phyloP scores from a whole-genome alignment of 2,329 filamentous ascomycete genomes.

The Aspergillus tamarii region DNA sequence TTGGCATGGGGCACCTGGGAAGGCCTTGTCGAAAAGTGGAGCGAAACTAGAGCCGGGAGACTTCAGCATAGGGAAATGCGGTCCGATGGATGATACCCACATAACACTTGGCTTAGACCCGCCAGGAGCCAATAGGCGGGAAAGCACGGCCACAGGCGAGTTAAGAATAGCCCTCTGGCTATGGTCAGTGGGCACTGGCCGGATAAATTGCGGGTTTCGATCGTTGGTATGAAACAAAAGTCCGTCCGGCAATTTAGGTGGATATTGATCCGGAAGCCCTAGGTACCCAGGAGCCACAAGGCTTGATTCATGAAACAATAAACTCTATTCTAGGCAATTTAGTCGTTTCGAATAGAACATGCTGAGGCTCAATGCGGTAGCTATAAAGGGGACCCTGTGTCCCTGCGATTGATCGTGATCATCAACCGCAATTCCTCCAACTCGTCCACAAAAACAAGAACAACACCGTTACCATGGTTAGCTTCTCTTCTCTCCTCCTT shows the following conservation, averaged over 20 bases:
- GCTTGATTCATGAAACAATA: background rate
- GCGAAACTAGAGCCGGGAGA: background rate
- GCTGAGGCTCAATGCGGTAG: background rate
- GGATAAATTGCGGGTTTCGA: background rate
- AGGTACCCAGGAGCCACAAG: background rate
- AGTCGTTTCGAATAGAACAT: background rate
- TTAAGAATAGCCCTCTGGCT: background rate
- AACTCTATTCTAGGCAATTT: background rate
- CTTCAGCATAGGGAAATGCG: background rate
- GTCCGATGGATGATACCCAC: background rate
- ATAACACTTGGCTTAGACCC: background rate
- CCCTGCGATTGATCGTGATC: background rate
- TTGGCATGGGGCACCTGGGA: background rate
- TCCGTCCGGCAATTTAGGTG: background rate
- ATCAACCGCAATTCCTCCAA: background rate
- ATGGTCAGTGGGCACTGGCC: background rate
- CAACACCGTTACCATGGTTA: slow-evolving; percentile 12
- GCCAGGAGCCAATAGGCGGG: background rate
- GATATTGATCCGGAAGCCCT: background rate
- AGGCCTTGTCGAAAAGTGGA: background rate
- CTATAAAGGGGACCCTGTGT: background rate
- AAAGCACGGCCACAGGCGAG: background rate
- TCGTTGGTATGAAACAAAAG: background rate
- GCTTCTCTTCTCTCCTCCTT: slow-evolving; percentile 17
- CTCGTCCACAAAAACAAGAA: background rate